Evolutionary conservation across 2,329 filamentous ascomycete species (phyloP).

Genomic region (Phialophora verrucosa): DNA sequence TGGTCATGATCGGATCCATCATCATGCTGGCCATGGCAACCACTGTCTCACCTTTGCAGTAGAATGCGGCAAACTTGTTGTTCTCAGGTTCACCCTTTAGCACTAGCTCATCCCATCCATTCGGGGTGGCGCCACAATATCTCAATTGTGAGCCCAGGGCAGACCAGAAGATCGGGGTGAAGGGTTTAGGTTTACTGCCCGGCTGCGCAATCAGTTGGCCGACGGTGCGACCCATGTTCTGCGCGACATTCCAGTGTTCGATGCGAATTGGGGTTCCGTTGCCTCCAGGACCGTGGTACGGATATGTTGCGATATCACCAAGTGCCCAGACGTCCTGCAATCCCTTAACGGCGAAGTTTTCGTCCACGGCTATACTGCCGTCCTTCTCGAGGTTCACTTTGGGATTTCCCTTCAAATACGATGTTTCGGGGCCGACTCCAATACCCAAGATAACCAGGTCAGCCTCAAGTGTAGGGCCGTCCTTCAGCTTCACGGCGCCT

Average conservation of each 20-base stretch:
- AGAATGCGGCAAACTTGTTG: conserved; percentile 86
- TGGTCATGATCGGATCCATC: conserved; percentile 82
- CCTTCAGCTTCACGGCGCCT: conserved; percentile 80
- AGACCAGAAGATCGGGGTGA: conserved; percentile 97
- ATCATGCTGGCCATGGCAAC: conserved; percentile 92
- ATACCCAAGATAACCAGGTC: conserved; percentile 92
- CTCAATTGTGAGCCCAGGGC: conserved; percentile 86
- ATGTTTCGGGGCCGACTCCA: conserved; percentile 83
- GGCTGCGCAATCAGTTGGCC: conserved; percentile 77
- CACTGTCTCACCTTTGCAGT: conserved; percentile 81
- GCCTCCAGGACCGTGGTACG: conserved; percentile 88
- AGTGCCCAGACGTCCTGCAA: conserved; percentile 87
- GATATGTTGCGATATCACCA: conserved; percentile 93
- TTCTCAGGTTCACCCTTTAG: conserved; percentile 77
- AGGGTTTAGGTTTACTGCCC: conserved; percentile 65
- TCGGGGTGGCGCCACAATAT: conserved; percentile 86
- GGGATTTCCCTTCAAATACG: conserved; percentile 76
- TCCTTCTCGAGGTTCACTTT: conserved; percentile 76
- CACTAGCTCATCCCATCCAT: conserved; percentile 85
- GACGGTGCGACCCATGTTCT: conserved; percentile 83
- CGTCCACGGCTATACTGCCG: conserved; percentile 82
- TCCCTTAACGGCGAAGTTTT: conserved; percentile 76
- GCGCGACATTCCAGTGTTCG: conserved; percentile 97
- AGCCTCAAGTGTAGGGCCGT: conserved; percentile 81
- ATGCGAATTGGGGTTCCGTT: conserved; percentile 77